Percentiles rank a stretch among this genome's conserved stretches.
Conservation (phyloP, 257 asterid species). For the Fraxinus quadrangulata region DNA sequence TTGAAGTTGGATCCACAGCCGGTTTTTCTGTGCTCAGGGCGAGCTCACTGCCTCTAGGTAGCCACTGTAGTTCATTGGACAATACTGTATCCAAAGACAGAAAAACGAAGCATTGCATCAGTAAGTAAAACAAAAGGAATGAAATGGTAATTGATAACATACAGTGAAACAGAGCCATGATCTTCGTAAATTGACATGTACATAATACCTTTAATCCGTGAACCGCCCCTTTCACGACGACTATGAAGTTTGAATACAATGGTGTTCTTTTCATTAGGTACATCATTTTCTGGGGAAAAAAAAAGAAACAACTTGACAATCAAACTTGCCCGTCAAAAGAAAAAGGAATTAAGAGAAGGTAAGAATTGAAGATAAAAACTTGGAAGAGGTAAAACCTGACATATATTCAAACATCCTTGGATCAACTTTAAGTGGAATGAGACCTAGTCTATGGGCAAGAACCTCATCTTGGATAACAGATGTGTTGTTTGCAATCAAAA, state of each 20-base stretch:
- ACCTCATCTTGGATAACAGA: conserved; percentile 96
- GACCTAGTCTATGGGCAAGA: conserved; percentile 93
- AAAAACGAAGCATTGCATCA: conserved; percentile 11
- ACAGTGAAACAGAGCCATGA: conserved; percentile 9
- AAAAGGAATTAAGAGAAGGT: not conserved
- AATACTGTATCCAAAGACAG: conserved; percentile 45
- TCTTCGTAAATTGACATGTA: conserved; percentile 2
- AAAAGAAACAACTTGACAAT: conserved; percentile 27
- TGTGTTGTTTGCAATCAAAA: conserved; percentile 86
- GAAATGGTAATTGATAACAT: not conserved
- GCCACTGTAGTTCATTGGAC: conserved; percentile 76
- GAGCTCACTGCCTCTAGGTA: conserved; percentile 82
- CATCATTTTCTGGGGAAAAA: conserved; percentile 63
- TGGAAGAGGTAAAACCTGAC: conserved; percentile 59
- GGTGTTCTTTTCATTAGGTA: conserved; percentile 79
- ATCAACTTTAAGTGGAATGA: conserved; percentile 79
- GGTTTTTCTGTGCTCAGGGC: conserved; percentile 39
- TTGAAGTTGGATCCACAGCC: conserved; percentile 44
- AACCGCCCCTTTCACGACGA: conserved; percentile 52
- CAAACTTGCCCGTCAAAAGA: conserved; percentile 31
- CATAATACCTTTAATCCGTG: conserved; percentile 59
- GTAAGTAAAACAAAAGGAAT: conserved; percentile 12
- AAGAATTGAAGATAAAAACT: conserved; percentile 13
- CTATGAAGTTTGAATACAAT: conserved; percentile 81
- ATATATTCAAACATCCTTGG: conserved; percentile 77